Evolutionary conservation across 257 asterid species (phyloP).

Genomic region (Nicotiana tomentosiformis): DNA sequence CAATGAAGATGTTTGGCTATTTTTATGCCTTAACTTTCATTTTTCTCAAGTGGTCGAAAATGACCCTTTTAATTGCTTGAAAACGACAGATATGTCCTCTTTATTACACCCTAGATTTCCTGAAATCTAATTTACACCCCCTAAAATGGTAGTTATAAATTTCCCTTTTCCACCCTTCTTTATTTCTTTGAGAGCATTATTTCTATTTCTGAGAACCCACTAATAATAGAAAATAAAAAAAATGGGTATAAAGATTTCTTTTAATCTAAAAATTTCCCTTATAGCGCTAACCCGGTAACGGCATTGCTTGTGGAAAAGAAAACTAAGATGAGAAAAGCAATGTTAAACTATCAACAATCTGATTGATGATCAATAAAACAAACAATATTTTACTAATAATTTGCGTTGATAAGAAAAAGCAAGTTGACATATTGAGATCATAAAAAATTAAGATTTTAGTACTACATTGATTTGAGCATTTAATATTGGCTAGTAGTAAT

Average conservation of each 20-base stretch:
- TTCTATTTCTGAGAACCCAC: background rate
- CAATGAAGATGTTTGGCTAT: conserved; percentile 24
- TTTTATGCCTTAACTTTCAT: background rate
- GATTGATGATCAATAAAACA: background rate
- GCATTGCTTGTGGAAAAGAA: background rate
- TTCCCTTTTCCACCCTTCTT: background rate
- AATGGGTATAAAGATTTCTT: too few relatives aligned
- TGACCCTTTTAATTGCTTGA: conserved; percentile 4
- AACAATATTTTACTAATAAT: background rate
- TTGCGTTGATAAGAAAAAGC: background rate
- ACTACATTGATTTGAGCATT: background rate
- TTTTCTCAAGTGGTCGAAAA: background rate
- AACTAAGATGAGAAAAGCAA: background rate
- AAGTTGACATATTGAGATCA: too few relatives aligned
- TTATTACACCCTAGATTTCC: background rate
- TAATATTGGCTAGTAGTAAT: background rate
- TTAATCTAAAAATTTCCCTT: too few relatives aligned
- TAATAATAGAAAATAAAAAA: background rate
- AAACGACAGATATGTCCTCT: background rate
- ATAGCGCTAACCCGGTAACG: too few relatives aligned
- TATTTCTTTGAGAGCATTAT: background rate
- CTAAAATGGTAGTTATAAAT: background rate
- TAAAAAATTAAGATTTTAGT: too few relatives aligned
- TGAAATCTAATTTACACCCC: background rate
- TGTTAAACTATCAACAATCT: background rate